A percentile compares a stretch with the other conserved stretches of the same genome.
Evolutionary conservation across 2,329 filamentous ascomycete genomes (phyloP).

Genomic region (Penicillium sp.): DNA sequence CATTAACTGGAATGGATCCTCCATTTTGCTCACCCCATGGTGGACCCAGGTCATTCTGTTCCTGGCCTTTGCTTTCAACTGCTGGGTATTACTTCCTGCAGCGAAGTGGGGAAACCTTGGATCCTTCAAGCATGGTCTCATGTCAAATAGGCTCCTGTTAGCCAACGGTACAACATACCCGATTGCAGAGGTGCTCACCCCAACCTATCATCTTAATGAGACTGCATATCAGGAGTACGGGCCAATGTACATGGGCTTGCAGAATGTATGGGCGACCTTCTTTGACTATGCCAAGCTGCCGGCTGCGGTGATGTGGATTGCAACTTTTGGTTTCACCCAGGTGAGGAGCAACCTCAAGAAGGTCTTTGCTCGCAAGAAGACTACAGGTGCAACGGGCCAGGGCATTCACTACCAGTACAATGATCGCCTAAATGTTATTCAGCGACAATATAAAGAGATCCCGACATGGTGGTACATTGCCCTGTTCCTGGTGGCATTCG

Average conservation of each 20-base stretch:
- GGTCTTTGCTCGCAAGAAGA: constrained; percentile 36
- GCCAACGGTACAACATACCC: constrained; percentile 48
- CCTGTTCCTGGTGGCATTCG: constrained; percentile 49
- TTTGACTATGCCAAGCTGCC: constrained; percentile 58
- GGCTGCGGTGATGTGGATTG: constrained; percentile 56
- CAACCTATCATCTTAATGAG: constrained; percentile 47
- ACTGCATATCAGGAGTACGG: constrained; percentile 47
- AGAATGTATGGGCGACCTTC: constrained; percentile 56
- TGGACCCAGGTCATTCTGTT: constrained; percentile 59
- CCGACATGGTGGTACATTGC: constrained; percentile 55
- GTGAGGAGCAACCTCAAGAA: constrained; percentile 46
- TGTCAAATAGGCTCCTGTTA: constrained; percentile 54
- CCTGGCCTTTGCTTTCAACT: constrained; percentile 51
- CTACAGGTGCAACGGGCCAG: constrained; percentile 25
- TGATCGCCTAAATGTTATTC: constrained; percentile 56
- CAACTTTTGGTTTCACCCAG: constrained; percentile 50
- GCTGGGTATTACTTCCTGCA: constrained; percentile 55
- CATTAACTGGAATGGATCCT: constrained; percentile 49
- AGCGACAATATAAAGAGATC: constrained; percentile 54
- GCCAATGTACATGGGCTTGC: constrained; percentile 54
- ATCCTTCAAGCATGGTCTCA: constrained; percentile 50
- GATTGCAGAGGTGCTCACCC: constrained; percentile 40
- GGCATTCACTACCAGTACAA: constrained; percentile 53
- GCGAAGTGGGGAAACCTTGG: constrained; percentile 56
- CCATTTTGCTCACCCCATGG: constrained; percentile 51